Percentiles rank a stretch among this genome's conserved stretches.
These are phyloP conservation scores for Plasmodium ovale DNA, from an alignment of 169 alveolate species.

Conservation along the genomic window DNA sequence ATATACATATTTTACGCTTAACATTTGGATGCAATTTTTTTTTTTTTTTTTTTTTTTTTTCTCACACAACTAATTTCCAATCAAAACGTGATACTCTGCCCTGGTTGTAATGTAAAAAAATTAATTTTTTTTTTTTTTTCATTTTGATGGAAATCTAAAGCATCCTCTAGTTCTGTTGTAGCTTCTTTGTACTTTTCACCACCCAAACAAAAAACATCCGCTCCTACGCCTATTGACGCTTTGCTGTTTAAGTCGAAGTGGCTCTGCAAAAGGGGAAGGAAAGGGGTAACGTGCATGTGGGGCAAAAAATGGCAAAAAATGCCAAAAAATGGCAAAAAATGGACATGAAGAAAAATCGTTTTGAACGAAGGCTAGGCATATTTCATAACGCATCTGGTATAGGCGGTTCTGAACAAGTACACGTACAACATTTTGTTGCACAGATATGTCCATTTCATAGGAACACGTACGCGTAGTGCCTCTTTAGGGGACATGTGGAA, in stretches of 20 bases:
- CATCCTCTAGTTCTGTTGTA: conserved; percentile 27
- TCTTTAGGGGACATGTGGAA: conserved; percentile 74
- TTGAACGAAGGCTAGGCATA: too few relatives aligned
- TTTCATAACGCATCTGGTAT: too few relatives aligned
- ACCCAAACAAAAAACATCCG: conserved; percentile 75
- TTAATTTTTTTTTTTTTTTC: conserved; percentile 52
- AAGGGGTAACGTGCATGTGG: neutral
- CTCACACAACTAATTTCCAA: neutral
- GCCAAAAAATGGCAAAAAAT: neutral
- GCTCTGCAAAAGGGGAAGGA: conserved; percentile 13
- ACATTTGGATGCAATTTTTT: neutral
- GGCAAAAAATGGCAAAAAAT: neutral
- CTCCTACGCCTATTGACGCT: conserved; percentile 54
- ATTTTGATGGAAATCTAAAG: conserved; percentile 34
- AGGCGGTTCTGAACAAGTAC: too few relatives aligned
- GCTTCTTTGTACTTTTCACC: conserved; percentile 75
- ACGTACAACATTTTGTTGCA: too few relatives aligned
- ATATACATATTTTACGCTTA: neutral
- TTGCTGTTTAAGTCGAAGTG: conserved; percentile 69
- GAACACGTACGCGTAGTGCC: conserved; percentile 33
- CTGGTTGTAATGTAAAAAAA: conserved; percentile 72
- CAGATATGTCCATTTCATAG: neutral
- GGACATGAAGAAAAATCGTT: neutral
- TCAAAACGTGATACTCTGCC: conserved; percentile 32
- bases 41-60: neutral